A percentile compares a stretch with the other conserved stretches of the same genome.
These are phyloP conservation scores for Claviceps pazoutovae DNA, from an alignment of 2,329 filamentous ascomycete genomes.

Conservation along the genomic window DNA sequence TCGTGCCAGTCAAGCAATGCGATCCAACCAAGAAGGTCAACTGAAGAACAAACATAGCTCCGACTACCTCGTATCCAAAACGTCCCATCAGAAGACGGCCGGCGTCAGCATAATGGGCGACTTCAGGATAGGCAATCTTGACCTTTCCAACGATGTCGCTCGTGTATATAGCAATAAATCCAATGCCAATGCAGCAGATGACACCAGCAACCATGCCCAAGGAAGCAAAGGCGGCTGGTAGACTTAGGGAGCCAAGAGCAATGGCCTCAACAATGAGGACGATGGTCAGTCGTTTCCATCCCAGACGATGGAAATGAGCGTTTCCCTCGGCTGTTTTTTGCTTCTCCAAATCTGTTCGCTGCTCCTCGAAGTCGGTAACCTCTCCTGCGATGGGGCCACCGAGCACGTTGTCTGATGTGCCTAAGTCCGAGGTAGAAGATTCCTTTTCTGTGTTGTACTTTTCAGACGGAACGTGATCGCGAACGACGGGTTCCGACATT, in stretches of 20 bases:
- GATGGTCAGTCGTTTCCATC: conserved; percentile 42
- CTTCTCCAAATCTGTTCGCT: conserved; percentile 28
- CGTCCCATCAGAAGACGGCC: conserved; percentile 47
- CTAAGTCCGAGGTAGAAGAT: conserved; percentile 4
- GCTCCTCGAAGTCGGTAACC: conserved; percentile 24
- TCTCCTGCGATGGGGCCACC: conserved; percentile 17
- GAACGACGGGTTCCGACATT: conserved; percentile 4
- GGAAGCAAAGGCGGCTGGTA: conserved; percentile 36
- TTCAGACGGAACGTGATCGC: conserved; percentile 4
- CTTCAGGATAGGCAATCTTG: conserved; percentile 37
- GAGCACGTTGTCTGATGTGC: conserved; percentile 13
- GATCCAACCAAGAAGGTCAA: conserved; percentile 56
- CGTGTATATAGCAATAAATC: conserved; percentile 33
- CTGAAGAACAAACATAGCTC: conserved; percentile 46
- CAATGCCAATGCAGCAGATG: conserved; percentile 27
- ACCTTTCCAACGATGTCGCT: conserved; percentile 33
- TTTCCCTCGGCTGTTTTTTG: conserved; percentile 30
- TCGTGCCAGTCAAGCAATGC: conserved; percentile 57
- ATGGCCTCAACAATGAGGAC: conserved; percentile 44
- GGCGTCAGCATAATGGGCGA: conserved; percentile 55
- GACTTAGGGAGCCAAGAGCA: conserved; percentile 37
- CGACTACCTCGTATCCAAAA: conserved; percentile 48
- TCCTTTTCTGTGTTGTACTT: conserved; percentile 3
- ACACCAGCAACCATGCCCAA: conserved; percentile 40
- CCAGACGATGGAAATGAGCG: conserved; percentile 37